Conservation (phyloP, 2,329 filamentous ascomycete species). For the Epicoccum nigrum region DNA sequence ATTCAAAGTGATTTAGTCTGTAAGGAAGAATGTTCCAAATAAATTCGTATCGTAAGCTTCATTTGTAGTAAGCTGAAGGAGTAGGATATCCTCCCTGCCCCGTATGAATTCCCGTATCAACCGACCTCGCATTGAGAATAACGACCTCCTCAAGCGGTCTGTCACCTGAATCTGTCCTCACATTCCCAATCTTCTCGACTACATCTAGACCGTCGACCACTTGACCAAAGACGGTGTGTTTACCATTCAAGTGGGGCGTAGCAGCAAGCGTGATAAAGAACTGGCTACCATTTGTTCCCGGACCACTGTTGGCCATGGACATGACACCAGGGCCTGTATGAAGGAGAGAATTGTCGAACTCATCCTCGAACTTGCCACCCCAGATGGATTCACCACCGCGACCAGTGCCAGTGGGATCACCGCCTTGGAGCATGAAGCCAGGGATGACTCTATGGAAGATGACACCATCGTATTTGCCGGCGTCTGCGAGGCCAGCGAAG, state of each 20-base stretch:
- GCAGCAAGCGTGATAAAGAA: slow-evolving; percentile 96
- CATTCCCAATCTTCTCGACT: slow-evolving; percentile 83
- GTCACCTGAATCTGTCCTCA: slow-evolving; percentile 82
- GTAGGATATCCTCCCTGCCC: too few relatives aligned
- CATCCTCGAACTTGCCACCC: slow-evolving; percentile 92
- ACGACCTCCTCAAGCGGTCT: slow-evolving; percentile 80
- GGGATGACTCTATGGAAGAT: slow-evolving; percentile 94
- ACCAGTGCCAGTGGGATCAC: slow-evolving; percentile 92
- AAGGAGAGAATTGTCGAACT: slow-evolving; percentile 77
- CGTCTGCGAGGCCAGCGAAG: slow-evolving; percentile 77
- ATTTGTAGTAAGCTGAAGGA: too few relatives aligned
- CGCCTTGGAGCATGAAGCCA: slow-evolving; percentile 95
- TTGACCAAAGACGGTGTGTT: slow-evolving; percentile 94
- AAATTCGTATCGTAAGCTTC: too few relatives aligned
- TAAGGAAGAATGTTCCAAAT: too few relatives aligned
- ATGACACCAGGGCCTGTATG: slow-evolving; percentile 91
- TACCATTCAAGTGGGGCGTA: slow-evolving; percentile 96
- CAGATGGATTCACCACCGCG: slow-evolving; percentile 88
- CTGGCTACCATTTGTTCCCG: slow-evolving; percentile 91
- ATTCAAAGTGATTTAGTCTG: too few relatives aligned
- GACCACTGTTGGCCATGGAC: slow-evolving; percentile 94
- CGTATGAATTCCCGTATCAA: too few relatives aligned
- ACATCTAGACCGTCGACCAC: slow-evolving; percentile 82
- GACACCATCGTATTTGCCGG: slow-evolving; percentile 86
- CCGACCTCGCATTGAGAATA: slow-evolving; percentile 73